Evolutionary conservation across 2,329 filamentous ascomycete genomes (phyloP).

Genomic region (Aspergillus aculeatus): DNA sequence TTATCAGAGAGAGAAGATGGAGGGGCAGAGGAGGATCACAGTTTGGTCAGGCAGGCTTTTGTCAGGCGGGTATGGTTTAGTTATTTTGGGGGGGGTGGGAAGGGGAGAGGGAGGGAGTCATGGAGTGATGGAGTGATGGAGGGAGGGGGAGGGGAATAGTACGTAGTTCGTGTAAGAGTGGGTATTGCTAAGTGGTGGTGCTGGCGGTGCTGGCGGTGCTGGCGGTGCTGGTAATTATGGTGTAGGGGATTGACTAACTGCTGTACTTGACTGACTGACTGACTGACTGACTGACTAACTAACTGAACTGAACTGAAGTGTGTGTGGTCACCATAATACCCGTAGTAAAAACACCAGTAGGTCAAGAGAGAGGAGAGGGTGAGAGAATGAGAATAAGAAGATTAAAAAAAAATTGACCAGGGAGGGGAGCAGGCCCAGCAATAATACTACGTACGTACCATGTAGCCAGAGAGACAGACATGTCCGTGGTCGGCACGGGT

Average conservation of each 20-base stretch:
- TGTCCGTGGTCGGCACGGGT: not conserved
- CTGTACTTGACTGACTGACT: no score
- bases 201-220: not conserved
- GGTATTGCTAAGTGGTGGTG: not conserved
- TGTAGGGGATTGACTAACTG: not conserved
- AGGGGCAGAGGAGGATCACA: not conserved
- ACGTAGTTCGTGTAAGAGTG: not conserved
- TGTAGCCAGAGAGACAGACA: no score
- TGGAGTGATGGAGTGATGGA: not conserved
- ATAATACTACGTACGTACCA: not conserved
- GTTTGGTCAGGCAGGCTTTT: slow-evolving; percentile 8
- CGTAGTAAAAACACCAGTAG: not conserved
- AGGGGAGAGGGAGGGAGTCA: not conserved
- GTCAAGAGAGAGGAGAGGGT: not conserved
- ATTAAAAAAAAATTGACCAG: not conserved
- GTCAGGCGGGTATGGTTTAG: slow-evolving; percentile 6
- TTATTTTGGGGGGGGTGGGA: no score
- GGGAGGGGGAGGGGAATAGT: not conserved
- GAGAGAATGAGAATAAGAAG: not conserved
- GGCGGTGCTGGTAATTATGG: not conserved
- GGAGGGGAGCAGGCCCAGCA: not conserved
- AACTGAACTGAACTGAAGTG: no score
- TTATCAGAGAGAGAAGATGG: not conserved
- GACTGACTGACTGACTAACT: no score
- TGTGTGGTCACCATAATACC: not conserved